These are phyloP conservation scores for Cydonia oblonga DNA, from an alignment of 331 rosid genomes.

Conservation along the genomic window DNA sequence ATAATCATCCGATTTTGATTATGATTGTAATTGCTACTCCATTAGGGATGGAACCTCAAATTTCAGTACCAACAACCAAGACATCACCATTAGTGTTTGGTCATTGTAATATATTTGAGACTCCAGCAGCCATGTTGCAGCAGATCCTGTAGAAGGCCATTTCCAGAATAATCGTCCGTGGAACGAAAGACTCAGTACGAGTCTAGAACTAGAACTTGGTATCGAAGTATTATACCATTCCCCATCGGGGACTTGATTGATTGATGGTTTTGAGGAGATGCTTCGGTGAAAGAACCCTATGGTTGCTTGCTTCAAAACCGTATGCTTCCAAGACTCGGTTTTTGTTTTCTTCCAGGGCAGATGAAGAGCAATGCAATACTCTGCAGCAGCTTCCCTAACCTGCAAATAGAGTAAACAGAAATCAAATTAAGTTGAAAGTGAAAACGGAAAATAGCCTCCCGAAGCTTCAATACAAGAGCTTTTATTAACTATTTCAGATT, in stretches of 20 bases:
- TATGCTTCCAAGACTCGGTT: not conserved
- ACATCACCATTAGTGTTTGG: not conserved
- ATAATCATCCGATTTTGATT: not conserved
- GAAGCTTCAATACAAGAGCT: not conserved
- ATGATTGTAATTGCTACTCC: not conserved
- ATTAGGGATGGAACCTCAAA: not conserved
- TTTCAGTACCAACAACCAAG: not conserved
- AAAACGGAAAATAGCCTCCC: not conserved
- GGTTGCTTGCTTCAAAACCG: not conserved
- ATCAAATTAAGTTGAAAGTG: not conserved
- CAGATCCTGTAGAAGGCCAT: not conserved
- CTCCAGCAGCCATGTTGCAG: not conserved
- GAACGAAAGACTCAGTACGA: not conserved
- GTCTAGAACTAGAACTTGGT: not conserved
- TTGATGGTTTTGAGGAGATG: not conserved
- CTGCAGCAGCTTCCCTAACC: slow-evolving; percentile 1
- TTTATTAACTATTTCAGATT: not conserved
- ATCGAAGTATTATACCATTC: not conserved
- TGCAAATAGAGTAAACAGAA: not conserved
- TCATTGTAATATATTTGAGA: not conserved
- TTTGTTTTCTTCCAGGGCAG: not conserved
- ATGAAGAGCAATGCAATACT: not conserved
- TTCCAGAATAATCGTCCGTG: not conserved
- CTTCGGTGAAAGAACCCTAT: not conserved
- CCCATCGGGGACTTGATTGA: not conserved